Percentiles rank a stretch among this genome's conserved stretches.
Evolutionary conservation across 140 eudicot species (phyloP).

Genomic region (Anethum foeniculum): DNA sequence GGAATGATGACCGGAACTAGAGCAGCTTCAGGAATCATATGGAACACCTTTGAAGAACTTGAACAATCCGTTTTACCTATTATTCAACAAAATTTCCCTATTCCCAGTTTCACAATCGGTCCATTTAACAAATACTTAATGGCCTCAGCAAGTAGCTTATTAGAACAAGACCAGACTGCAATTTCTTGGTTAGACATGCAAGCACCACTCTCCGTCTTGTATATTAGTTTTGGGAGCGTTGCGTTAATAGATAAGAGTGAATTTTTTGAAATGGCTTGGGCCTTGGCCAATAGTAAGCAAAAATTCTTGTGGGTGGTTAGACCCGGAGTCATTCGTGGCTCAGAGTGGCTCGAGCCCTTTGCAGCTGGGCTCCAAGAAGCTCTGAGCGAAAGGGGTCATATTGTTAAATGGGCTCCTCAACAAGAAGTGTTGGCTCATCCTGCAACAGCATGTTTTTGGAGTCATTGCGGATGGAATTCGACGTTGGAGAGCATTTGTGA

Average conservation of each 20-base stretch:
- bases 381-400: not conserved
- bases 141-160: conserved; percentile 42
- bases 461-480: conserved; percentile 3
- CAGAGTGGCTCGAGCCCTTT: not conserved
- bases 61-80: not conserved
- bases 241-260: conserved; percentile 28
- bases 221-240: conserved; percentile 66
- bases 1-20: not conserved
- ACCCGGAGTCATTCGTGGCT: not conserved
- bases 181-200: conserved; percentile 60
- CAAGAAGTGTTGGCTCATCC: not conserved
- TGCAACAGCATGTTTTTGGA: conserved; percentile 3
- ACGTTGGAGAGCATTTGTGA: not conserved
- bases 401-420: not conserved
- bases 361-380: not conserved
- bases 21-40: not conserved
- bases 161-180: conserved; percentile 35
- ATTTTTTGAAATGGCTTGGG: conserved; percentile 44
- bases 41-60: not conserved
- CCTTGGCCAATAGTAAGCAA: conserved; percentile 38
- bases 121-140: conserved; percentile 19
- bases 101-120: conserved; percentile 29
- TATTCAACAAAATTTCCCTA: conserved; percentile 9
- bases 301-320: conserved; percentile 15
- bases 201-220: conserved; percentile 40